Evolutionary conservation across 495 filamentous ascomycete genomes (phyloP).

Genomic region (Aspergillus olivimuriae): DNA sequence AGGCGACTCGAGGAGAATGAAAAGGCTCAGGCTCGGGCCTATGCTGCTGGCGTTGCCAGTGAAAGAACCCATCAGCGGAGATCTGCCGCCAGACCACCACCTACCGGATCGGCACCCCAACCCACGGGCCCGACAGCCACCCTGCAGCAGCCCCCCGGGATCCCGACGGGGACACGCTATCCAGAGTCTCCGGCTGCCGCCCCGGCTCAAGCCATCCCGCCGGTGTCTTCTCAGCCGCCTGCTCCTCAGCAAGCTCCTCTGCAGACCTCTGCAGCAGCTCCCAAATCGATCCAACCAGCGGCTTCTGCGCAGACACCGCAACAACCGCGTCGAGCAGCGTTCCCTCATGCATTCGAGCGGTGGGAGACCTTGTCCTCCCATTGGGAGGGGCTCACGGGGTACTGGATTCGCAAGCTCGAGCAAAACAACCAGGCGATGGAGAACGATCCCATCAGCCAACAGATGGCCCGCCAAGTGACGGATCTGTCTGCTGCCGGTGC

Average conservation of each 20-base stretch:
- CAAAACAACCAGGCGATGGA: slow-evolving; percentile 79
- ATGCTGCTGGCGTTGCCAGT: slow-evolving; percentile 54
- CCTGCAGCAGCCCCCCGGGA: slow-evolving; percentile 7
- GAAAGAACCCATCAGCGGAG: slow-evolving; percentile 41
- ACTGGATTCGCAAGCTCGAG: slow-evolving; percentile 91
- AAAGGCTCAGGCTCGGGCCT: slow-evolving; percentile 26
- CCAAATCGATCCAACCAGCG: slow-evolving; percentile 6
- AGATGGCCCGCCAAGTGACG: slow-evolving; percentile 88
- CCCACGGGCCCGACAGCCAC: slow-evolving; percentile 4
- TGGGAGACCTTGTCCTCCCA: slow-evolving; percentile 97
- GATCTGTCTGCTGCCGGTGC: slow-evolving; percentile 94
- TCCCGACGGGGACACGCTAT: not conserved
- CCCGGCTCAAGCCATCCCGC: slow-evolving; percentile 9
- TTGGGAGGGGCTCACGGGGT: slow-evolving; percentile 95
- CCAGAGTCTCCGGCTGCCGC: no score
- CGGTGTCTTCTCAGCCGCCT: slow-evolving; percentile 3
- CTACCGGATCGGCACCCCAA: slow-evolving; percentile 21
- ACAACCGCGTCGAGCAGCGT: slow-evolving; percentile 44
- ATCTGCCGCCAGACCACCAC: slow-evolving; percentile 17
- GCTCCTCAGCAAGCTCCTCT: slow-evolving; percentile 7
- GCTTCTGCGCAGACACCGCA: slow-evolving; percentile 7
- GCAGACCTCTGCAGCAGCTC: slow-evolving; percentile 15
- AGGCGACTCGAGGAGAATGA: slow-evolving; percentile 50
- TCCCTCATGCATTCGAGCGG: slow-evolving; percentile 95
- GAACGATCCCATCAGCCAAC: slow-evolving; percentile 73